Conservation (phyloP, 768 basidiomycete genomes). For the Dacryopinax spathularia region DNA sequence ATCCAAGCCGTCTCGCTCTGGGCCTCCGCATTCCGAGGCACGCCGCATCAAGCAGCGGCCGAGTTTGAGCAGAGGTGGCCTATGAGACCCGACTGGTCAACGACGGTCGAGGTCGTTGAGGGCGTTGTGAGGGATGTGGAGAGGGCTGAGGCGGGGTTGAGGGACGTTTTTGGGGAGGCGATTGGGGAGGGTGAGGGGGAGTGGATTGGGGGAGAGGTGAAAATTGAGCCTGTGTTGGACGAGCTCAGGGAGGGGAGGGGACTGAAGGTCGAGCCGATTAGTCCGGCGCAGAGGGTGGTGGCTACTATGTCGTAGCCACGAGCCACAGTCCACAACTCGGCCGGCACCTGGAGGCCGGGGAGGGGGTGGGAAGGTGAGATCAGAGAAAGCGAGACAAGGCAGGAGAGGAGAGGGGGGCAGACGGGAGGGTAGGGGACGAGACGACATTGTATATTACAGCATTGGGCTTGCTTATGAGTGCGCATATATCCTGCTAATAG, state of each 20-base stretch:
- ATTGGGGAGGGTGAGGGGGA: constrained; percentile 8
- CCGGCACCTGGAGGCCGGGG: too few relatives aligned
- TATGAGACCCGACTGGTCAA: constrained; percentile 7
- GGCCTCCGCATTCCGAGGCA: not conserved
- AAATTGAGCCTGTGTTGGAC: constrained; percentile 13
- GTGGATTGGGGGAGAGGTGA: constrained; percentile 8
- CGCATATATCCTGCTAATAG: too few relatives aligned
- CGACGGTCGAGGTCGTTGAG: not conserved
- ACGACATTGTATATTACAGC: too few relatives aligned
- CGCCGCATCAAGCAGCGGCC: constrained; percentile 11
- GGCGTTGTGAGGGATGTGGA: constrained; percentile 13
- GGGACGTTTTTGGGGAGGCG: not conserved
- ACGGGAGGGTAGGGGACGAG: too few relatives aligned
- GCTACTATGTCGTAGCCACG: constrained; percentile 6
- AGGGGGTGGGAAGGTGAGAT: too few relatives aligned
- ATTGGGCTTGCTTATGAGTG: too few relatives aligned
- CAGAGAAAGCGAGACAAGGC: too few relatives aligned
- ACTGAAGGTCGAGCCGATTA: constrained; percentile 9
- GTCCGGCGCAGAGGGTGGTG: not conserved
- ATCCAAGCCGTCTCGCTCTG: constrained; percentile 9
- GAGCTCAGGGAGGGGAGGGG: constrained; percentile 7
- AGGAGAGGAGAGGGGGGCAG: too few relatives aligned
- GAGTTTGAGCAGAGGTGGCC: constrained; percentile 9
- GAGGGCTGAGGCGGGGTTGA: constrained; percentile 15
- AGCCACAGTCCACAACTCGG: too few relatives aligned